phyloP scores from a whole-genome alignment of 2,329 filamentous ascomycete genomes.

The Fusarium guadeloupense region DNA sequence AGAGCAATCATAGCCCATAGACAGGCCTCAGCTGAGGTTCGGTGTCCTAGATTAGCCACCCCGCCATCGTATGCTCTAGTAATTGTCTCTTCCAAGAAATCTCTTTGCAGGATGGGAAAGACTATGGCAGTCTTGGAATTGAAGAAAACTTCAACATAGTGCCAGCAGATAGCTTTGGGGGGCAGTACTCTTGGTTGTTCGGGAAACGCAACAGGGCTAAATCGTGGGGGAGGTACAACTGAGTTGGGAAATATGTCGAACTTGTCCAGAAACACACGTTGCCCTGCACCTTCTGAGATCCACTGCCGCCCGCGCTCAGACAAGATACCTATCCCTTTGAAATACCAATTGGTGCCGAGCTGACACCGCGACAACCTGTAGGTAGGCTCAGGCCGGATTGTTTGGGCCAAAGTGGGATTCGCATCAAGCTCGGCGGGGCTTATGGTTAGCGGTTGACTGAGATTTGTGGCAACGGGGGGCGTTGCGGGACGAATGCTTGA shows the following conservation, averaged over 20 bases:
- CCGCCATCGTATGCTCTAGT: conserved; percentile 8
- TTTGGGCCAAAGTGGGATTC: background rate
- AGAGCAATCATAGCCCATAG: conserved; percentile 23
- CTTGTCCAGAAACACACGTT: conserved; percentile 30
- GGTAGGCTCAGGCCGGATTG: background rate
- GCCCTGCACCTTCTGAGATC: conserved; percentile 32
- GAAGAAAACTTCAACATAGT: conserved; percentile 19
- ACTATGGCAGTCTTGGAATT: conserved; percentile 21
- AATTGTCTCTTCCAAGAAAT: conserved; percentile 16
- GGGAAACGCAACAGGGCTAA: conserved; percentile 1
- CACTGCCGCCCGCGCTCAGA: conserved; percentile 26
- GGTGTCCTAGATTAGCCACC: background rate
- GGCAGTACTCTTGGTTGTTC: conserved; percentile 16
- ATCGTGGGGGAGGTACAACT: background rate
- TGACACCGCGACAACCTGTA: conserved; percentile 23
- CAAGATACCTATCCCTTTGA: conserved; percentile 30
- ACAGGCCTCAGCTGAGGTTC: conserved; percentile 12
- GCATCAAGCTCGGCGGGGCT: conserved; percentile 8
- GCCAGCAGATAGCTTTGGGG: background rate
- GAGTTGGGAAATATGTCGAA: conserved; percentile 27
- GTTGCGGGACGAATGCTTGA: conserved; percentile 1
- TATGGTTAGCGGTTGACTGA: background rate
- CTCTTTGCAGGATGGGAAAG: conserved; percentile 19
- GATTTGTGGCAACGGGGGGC: background rate
- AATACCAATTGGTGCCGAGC: conserved; percentile 32